Conservation (phyloP, 805 yeast genomes). For the Metschnikowia reukaufii region DNA sequence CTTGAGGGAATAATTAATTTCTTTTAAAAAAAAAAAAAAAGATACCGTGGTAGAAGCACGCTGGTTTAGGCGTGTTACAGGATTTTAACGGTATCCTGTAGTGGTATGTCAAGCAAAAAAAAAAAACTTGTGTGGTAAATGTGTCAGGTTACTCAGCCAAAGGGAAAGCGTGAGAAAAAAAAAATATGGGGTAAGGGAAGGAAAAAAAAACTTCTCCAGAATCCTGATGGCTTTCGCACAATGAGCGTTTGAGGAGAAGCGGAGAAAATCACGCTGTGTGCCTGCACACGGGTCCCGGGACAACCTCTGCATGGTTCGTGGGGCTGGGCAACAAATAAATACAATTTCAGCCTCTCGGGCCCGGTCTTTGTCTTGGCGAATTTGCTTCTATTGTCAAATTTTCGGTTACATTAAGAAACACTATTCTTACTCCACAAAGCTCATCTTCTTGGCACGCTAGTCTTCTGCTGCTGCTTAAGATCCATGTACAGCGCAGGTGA, state of each 20-base stretch:
- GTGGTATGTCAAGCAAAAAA: background rate
- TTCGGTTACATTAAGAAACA: too few species aligned
- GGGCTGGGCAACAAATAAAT: background rate
- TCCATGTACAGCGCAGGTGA: background rate
- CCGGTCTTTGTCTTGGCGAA: background rate
- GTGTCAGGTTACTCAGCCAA: slow-evolving; percentile 6
- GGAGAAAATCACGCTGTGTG: slow-evolving; percentile 16
- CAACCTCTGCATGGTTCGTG: slow-evolving; percentile 1
- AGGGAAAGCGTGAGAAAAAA: slow-evolving; percentile 9
- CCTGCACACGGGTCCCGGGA: slow-evolving; percentile 5
- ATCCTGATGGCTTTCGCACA: slow-evolving; percentile 17
- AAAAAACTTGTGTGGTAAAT: background rate
- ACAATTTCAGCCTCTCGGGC: background rate
- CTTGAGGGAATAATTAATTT: background rate
- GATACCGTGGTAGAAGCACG: background rate
- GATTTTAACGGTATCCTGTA: background rate
- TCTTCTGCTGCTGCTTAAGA: background rate
- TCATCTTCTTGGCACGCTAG: background rate
- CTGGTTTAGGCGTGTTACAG: background rate
- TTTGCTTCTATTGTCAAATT: background rate
- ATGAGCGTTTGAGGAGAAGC: slow-evolving; percentile 20
- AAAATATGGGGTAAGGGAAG: slow-evolving; percentile 21
- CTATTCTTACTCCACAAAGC: background rate
- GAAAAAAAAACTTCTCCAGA: slow-evolving; percentile 20
- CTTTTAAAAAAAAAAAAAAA: background rate